Percentiles rank a stretch among this genome's conserved stretches.
phyloP scores from a whole-genome alignment of 1,284 basidiomycete species.

The Apiotrichum laibachii region DNA sequence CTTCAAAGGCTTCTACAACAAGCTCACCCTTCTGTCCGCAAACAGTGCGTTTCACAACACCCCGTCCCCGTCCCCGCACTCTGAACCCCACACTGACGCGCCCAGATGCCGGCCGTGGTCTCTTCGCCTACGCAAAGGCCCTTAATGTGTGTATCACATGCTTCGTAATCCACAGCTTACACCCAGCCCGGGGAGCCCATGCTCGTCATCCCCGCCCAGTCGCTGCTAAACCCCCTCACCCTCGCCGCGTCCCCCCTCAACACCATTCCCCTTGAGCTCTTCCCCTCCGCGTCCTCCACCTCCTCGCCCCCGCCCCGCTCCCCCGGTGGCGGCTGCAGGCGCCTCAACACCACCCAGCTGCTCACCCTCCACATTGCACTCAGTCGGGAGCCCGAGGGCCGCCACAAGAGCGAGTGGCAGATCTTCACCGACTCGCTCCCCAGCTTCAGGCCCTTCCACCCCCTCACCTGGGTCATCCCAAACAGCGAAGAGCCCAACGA shows the following conservation, averaged over 20 bases:
- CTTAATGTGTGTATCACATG: conserved; percentile 10
- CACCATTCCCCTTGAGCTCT: conserved; percentile 38
- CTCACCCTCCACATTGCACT: conserved; percentile 64
- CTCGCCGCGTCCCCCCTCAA: conserved; percentile 45
- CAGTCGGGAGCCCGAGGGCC: conserved; percentile 43
- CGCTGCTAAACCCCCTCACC: conserved; percentile 68
- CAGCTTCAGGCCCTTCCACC: conserved; percentile 66
- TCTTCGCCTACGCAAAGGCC: conserved; percentile 19
- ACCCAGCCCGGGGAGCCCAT: conserved; percentile 59
- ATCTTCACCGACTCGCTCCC: conserved; percentile 74
- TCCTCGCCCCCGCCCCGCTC: conserved; percentile 12
- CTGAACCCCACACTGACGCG: not conserved
- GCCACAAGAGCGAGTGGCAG: conserved; percentile 60
- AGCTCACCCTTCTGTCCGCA: conserved; percentile 12
- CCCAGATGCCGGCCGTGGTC: conserved; percentile 24
- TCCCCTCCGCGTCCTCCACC: conserved; percentile 22
- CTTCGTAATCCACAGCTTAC: not conserved
- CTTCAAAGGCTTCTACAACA: conserved; percentile 25
- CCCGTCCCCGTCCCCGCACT: not conserved
- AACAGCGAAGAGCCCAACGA: conserved; percentile 10
- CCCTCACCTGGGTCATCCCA: conserved; percentile 66
- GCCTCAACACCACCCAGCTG: conserved; percentile 53
- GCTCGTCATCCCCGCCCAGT: conserved; percentile 65
- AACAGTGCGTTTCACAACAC: not conserved
- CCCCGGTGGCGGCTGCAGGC: conserved; percentile 16